These are phyloP conservation scores for Globisporangium nodosum DNA, from an alignment of 352 stramenopile species.

Conservation along the genomic window DNA sequence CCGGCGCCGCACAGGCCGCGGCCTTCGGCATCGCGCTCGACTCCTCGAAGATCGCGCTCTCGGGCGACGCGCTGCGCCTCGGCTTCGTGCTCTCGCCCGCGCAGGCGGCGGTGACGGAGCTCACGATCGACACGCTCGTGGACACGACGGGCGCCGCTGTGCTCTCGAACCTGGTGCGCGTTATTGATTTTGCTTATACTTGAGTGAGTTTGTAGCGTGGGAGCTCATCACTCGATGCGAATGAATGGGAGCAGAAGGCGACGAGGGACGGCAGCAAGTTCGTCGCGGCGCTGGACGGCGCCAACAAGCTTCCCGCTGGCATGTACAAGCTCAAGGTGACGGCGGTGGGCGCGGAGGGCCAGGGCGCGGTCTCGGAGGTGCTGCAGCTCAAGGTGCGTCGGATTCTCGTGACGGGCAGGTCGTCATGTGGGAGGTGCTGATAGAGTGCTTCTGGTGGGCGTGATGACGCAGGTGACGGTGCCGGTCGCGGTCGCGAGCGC, in stretches of 20 bases:
- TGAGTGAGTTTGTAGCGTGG: no score
- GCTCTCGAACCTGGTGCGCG: conserved; percentile 53
- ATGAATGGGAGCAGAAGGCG: conserved; percentile 31
- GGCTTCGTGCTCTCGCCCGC: conserved; percentile 46
- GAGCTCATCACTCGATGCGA: not conserved
- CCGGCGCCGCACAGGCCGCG: conserved; percentile 16
- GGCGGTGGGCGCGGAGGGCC: conserved; percentile 32
- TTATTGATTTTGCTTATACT: no score
- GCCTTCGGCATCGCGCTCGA: conserved; percentile 38
- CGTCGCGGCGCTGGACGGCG: conserved; percentile 28
- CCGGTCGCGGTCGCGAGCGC: conserved; percentile 50
- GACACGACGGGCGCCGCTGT: conserved; percentile 53
- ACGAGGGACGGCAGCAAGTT: conserved; percentile 60
- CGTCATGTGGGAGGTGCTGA: not conserved
- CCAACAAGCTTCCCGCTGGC: conserved; percentile 43
- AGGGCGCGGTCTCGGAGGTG: conserved; percentile 43
- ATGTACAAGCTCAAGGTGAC: conserved; percentile 84
- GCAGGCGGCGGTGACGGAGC: conserved; percentile 43
- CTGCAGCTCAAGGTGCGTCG: conserved; percentile 52
- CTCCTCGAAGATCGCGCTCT: conserved; percentile 43
- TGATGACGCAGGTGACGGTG: conserved; percentile 36
- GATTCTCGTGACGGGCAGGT: not conserved
- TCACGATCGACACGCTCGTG: conserved; percentile 65
- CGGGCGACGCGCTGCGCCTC: conserved; percentile 35
- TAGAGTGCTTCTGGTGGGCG: not conserved